Base-by-base conservation (phyloP, 169 alveolate genomes). In the Plasmodium billcollinsi region DNA sequence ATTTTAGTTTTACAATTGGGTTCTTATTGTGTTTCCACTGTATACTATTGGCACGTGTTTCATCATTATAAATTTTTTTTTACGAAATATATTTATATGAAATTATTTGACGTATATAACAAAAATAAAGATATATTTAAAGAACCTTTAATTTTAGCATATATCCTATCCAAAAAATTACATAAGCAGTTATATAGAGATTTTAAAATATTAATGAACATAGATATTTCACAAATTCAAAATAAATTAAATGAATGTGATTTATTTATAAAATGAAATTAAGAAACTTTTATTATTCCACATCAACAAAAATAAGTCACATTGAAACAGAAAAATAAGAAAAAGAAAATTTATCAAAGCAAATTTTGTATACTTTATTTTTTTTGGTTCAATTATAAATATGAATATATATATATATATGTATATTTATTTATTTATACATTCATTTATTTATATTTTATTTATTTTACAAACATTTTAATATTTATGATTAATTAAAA, bases 31-130 rank as follows among this genome's bases (percentile, higher is more conserved):
- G 80, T 69, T 4, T 83, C 83, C 2, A 59, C 91, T 39, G 91
- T 83, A 26, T 83, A 69, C 21, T 83, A 83, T n/a, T 83, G 91
- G 91, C 91, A 83, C 59, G 91, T 83, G 4, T 83, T 83, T 83
- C 91, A 83, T 21, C 91, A 83, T 43, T 83, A 83, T 21, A 83
- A 83, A 54, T 83, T 83, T 83, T 83, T 69, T 58, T 54, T 83
- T 43, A 69, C 85, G n/a, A 83, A 83, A 83, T 67, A 15, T 83
- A 83, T 83, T 45, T 83, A 83, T 62, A 39, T 83, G 56, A 72
- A 50, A 20, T 50, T 67, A 63, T 63, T 70, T 3, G 73, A 50
- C 52, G 11, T 83, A 15, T 63, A 83, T 45, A 83, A 69, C 21
- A 83, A 83, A 49, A 70, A 73, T 63, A 83, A 67, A 29, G 29